These are phyloP conservation scores for Brassica nigra DNA, from an alignment of 345 rosid genomes.

Conservation along the genomic window DNA sequence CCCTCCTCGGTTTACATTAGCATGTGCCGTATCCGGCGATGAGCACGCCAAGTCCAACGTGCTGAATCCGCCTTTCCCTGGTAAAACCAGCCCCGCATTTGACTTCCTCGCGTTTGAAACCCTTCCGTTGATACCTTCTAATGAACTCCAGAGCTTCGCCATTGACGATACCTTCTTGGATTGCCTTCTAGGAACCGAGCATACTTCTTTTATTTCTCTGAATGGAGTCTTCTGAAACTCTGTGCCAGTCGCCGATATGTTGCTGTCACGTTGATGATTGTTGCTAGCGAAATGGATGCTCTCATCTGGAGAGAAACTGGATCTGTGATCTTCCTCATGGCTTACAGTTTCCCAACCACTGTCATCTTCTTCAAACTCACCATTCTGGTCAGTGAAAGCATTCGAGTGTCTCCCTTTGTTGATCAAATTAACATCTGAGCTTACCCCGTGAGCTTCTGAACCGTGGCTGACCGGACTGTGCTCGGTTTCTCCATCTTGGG, in stretches of 20 bases:
- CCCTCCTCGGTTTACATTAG: conserved; percentile 63
- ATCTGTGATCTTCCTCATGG: conserved; percentile 78
- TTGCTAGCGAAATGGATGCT: conserved; percentile 57
- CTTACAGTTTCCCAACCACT: conserved; percentile 98
- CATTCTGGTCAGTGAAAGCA: conserved; percentile 45
- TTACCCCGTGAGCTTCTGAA: conserved; percentile 48
- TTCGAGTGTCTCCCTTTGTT: conserved; percentile 44
- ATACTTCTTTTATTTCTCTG: conserved; percentile 67
- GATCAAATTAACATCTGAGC: conserved; percentile 52
- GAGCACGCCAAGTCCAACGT: conserved; percentile 60
- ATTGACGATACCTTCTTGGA: conserved; percentile 70
- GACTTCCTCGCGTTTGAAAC: conserved; percentile 70
- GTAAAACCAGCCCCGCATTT: conserved; percentile 52
- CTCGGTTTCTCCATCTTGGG: conserved; percentile 40
- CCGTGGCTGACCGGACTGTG: conserved; percentile 51
- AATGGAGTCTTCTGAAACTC: conserved; percentile 59
- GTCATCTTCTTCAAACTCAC: conserved; percentile 68
- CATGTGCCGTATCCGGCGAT: conserved; percentile 62
- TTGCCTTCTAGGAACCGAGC: conserved; percentile 54
- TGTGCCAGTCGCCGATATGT: conserved; percentile 56
- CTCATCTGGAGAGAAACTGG: conserved; percentile 70
- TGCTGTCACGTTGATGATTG: conserved; percentile 47
- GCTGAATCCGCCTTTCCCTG: conserved; percentile 59
- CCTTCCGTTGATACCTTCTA: conserved; percentile 55
- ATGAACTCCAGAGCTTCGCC: conserved; percentile 79